A percentile compares a stretch with the other conserved stretches of the same genome.
phyloP scores from a whole-genome alignment of 140 eudicot species.

The Oenanthe javanica region DNA sequence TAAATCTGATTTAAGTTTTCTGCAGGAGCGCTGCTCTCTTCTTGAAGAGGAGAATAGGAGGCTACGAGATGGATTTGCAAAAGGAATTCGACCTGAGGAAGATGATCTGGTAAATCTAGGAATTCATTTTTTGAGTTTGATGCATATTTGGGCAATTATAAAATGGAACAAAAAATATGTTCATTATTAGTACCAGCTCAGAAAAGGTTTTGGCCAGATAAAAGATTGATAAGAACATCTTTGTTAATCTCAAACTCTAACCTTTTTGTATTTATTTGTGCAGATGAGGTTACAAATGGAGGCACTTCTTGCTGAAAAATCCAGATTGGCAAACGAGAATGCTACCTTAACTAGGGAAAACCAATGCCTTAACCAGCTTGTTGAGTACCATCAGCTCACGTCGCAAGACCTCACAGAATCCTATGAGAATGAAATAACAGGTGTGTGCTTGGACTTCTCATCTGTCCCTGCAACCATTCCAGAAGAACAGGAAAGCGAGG shows the following conservation, averaged over 20 bases:
- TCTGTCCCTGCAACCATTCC: conserved; percentile 33
- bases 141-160: neutral
- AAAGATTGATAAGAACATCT: neutral
- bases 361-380: conserved; percentile 76
- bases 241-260: neutral
- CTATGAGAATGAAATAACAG: conserved; percentile 52
- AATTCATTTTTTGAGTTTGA: neutral
- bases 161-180: neutral
- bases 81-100: conserved; percentile 73
- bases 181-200: neutral
- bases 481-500: neutral
- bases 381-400: conserved; percentile 86
- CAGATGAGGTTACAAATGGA: conserved; percentile 95
- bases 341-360: conserved; percentile 76
- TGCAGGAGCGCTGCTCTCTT: conserved; percentile 68
- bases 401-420: conserved; percentile 61
- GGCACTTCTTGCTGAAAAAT: conserved; percentile 85
- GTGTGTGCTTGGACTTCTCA: conserved; percentile 64
- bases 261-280: neutral
- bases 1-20: conserved; percentile 68
- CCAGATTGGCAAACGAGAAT: conserved; percentile 82
- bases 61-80: conserved; percentile 66
- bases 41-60: conserved; percentile 83
- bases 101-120: conserved; percentile 68
- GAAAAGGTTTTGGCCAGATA: neutral